phyloP scores from a whole-genome alignment of 2,329 filamentous ascomycete species.

The Elsinoe necatrix region DNA sequence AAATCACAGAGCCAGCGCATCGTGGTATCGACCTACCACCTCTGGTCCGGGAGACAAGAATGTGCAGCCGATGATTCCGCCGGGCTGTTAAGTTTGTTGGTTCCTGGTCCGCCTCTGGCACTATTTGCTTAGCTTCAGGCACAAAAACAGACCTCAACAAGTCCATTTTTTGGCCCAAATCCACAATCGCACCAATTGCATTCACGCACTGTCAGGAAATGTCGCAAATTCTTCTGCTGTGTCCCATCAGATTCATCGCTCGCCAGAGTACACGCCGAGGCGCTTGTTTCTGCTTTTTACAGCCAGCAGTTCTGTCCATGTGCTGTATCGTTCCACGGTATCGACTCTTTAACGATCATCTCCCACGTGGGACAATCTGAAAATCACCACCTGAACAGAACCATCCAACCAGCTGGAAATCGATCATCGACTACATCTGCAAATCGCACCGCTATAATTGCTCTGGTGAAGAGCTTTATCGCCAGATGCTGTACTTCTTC shows the following conservation, averaged over 20 bases:
- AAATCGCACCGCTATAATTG: background rate
- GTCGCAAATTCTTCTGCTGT: constrained; percentile 4
- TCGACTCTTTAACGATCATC: background rate
- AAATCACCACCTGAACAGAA: background rate
- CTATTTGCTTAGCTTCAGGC: constrained; percentile 15
- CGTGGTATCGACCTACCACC: background rate
- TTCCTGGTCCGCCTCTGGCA: constrained; percentile 6
- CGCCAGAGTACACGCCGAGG: background rate
- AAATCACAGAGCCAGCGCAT: constrained; percentile 16
- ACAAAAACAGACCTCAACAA: constrained; percentile 8
- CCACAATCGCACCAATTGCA: constrained; percentile 14
- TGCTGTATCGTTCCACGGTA: background rate
- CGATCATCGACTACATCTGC: background rate
- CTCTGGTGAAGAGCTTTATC: background rate
- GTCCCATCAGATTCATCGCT: background rate
- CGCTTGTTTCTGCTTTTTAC: constrained; percentile 2
- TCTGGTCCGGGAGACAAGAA: background rate
- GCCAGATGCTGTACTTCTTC: background rate
- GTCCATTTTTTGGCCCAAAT: constrained; percentile 1
- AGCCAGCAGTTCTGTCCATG: background rate
- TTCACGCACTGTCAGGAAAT: background rate
- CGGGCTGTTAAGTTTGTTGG: constrained; percentile 10
- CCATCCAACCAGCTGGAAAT: background rate
- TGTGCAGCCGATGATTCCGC: constrained; percentile 2
- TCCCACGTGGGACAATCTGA: constrained; percentile 10